Evolutionary conservation across 2,329 filamentous ascomycete genomes (phyloP).

Genomic region (Rutstroemia sp.): DNA sequence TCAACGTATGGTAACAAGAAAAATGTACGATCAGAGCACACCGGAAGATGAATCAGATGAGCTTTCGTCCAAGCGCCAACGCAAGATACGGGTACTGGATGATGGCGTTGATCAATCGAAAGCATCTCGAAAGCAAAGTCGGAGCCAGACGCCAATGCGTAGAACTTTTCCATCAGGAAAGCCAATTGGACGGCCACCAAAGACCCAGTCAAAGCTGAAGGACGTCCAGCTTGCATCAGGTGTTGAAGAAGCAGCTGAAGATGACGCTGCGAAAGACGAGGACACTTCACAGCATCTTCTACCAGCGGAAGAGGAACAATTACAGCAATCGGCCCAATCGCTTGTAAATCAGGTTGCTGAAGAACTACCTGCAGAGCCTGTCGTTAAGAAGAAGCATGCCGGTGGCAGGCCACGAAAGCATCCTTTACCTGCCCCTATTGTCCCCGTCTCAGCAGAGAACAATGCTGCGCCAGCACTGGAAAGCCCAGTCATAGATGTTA

Average conservation of each 20-base stretch:
- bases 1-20: conserved; percentile 18
- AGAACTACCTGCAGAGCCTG: neutral
- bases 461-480: neutral
- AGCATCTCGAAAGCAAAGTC: conserved; percentile 12
- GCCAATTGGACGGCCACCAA: conserved; percentile 27
- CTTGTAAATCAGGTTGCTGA: conserved; percentile 18
- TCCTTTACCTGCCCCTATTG: conserved; percentile 2
- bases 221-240: conserved; percentile 18
- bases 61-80: conserved; percentile 23
- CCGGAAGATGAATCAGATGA: conserved; percentile 22
- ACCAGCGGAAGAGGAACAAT: conserved; percentile 18
- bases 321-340: conserved; percentile 21
- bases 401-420: conserved; percentile 17
- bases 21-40: conserved; percentile 21
- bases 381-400: conserved; percentile 17
- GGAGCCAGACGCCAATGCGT: conserved; percentile 17
- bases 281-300: conserved; percentile 15
- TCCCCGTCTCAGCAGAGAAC: neutral
- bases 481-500: neutral
- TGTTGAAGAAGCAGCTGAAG: conserved; percentile 1
- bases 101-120: conserved; percentile 12
- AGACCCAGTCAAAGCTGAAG: conserved; percentile 23
- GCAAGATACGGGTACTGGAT: conserved; percentile 20
- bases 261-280: conserved; percentile 8
- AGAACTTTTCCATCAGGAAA: conserved; percentile 27